Conservation (phyloP, 1,139 yeast genomes). For the Diutina neorugosa region DNA sequence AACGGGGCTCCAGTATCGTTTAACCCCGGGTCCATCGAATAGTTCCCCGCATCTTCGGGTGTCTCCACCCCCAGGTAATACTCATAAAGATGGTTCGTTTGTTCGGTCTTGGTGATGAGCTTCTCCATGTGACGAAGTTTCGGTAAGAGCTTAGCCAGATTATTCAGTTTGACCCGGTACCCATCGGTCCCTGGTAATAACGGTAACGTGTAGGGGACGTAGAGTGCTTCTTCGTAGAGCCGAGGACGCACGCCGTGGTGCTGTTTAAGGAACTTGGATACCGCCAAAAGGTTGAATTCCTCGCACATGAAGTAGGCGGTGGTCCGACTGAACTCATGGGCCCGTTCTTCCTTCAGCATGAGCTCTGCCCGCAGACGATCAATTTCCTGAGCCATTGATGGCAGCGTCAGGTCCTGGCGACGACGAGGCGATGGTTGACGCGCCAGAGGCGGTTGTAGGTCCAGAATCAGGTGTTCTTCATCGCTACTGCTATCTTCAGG, state of each 20-base stretch:
- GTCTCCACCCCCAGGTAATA: slow-evolving; percentile 77
- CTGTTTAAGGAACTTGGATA: slow-evolving; percentile 50
- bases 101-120: slow-evolving; percentile 69
- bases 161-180: slow-evolving; percentile 68
- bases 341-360: slow-evolving; percentile 55
- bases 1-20: slow-evolving; percentile 25
- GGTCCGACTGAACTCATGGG: slow-evolving; percentile 64
- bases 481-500: slow-evolving; percentile 45
- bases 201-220: slow-evolving; percentile 84
- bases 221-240: slow-evolving; percentile 79
- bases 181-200: slow-evolving; percentile 82
- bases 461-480: not conserved
- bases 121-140: slow-evolving; percentile 62
- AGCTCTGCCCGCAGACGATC: slow-evolving; percentile 55
- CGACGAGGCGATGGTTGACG: not conserved
- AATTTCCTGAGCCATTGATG: slow-evolving; percentile 5
- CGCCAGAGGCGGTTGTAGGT: no score
- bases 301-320: slow-evolving; percentile 88
- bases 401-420: slow-evolving; percentile 5
- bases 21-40: slow-evolving; percentile 36
- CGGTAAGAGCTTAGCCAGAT: slow-evolving; percentile 49
- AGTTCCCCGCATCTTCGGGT: slow-evolving; percentile 50
- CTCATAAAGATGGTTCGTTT: slow-evolving; percentile 81
- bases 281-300: slow-evolving; percentile 53
- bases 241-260: slow-evolving; percentile 80